Evolutionary conservation across 2,329 filamentous ascomycete species (phyloP).

Genomic region (Fusarium sp.): DNA sequence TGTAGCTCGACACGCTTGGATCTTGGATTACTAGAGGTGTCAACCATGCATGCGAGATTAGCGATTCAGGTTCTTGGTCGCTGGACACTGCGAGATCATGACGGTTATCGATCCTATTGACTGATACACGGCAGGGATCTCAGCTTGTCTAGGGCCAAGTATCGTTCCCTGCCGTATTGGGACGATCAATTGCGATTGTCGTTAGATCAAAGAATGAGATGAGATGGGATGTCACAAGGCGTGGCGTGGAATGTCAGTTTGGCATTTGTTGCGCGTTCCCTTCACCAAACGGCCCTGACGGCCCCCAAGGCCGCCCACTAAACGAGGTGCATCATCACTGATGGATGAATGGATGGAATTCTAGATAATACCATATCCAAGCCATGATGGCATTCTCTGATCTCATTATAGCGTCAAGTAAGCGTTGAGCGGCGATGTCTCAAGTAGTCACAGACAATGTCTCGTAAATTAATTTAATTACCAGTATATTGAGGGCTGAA

Average conservation of each 20-base stretch:
- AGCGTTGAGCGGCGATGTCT: background rate
- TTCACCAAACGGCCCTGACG: background rate
- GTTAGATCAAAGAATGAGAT: background rate
- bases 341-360: background rate
- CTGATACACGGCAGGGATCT: background rate
- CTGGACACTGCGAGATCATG: background rate
- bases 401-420: background rate
- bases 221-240: background rate
- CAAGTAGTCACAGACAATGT: background rate
- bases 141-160: background rate
- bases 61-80: background rate
- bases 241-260: background rate
- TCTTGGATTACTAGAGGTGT: background rate
- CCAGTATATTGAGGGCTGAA: background rate
- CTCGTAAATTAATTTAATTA: background rate
- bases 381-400: background rate
- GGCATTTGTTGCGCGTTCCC: background rate
- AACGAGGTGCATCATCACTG: too few species aligned
- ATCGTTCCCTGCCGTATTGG: background rate
- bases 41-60: background rate
- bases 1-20: background rate
- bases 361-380: background rate
- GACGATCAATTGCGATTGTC: background rate
- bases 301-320: background rate
- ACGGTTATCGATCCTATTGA: background rate